Evolutionary conservation across 2,329 filamentous ascomycete genomes (phyloP).

Genomic region (Bertia moriformis): DNA sequence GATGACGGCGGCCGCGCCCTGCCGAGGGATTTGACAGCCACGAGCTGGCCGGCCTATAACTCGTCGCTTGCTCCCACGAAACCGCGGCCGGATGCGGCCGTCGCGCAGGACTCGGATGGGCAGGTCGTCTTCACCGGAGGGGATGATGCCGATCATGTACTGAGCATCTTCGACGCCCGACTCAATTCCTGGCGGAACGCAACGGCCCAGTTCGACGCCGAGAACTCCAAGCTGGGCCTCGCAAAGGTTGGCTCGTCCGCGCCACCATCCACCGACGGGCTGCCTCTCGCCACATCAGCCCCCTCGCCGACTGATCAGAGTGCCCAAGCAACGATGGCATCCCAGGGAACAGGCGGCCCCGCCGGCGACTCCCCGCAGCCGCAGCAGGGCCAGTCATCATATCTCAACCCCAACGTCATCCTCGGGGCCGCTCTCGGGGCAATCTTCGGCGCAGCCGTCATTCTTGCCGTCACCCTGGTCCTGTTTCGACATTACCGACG

Average conservation of each 20-base stretch:
- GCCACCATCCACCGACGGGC: conserved; percentile 4
- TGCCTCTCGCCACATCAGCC: neutral
- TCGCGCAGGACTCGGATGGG: conserved; percentile 53
- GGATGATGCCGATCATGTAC: conserved; percentile 42
- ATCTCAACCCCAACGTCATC: neutral
- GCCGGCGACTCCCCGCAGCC: too few relatives aligned
- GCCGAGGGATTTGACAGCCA: conserved; percentile 41
- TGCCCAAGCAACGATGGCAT: too few relatives aligned
- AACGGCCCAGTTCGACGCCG: conserved; percentile 40
- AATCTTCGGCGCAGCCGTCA: neutral
- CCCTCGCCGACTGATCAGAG: too few relatives aligned
- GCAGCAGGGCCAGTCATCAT: conserved; percentile 8
- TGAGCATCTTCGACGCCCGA: conserved; percentile 65
- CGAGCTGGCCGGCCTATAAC: conserved; percentile 69
- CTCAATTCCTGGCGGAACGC: conserved; percentile 69
- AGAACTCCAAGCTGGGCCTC: conserved; percentile 15
- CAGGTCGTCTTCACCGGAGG: conserved; percentile 70
- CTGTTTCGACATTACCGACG: neutral
- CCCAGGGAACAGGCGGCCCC: too few relatives aligned
- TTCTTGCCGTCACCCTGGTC: neutral
- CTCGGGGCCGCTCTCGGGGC: neutral
- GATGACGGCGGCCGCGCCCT: conserved; percentile 14
- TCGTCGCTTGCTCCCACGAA: conserved; percentile 51
- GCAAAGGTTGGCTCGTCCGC: conserved; percentile 8
- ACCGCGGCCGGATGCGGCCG: conserved; percentile 52